phyloP scores from a whole-genome alignment of 2,329 filamentous ascomycete genomes.

The Penicillium polonicum region DNA sequence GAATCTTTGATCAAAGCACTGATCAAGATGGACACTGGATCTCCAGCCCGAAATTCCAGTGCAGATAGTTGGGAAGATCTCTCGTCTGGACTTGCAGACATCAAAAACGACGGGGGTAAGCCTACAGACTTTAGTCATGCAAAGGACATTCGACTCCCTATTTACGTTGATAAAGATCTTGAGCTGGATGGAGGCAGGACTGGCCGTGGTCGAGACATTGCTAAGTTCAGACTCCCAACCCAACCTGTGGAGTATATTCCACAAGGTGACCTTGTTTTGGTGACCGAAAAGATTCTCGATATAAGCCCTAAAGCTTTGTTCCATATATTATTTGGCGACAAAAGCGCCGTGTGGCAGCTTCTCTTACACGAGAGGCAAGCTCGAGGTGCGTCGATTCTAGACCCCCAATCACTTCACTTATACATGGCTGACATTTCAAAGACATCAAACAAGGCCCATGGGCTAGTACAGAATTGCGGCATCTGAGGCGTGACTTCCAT shows the following conservation, averaged over 20 bases:
- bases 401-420: neutral
- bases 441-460: slow-evolving; percentile 85
- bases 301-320: slow-evolving; percentile 93
- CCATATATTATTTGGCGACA: slow-evolving; percentile 94
- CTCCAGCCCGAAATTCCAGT: slow-evolving; percentile 64
- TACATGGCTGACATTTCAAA: slow-evolving; percentile 25
- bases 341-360: slow-evolving; percentile 89
- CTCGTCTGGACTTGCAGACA: slow-evolving; percentile 56
- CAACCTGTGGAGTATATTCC: slow-evolving; percentile 83
- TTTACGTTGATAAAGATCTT: slow-evolving; percentile 63
- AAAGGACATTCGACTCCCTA: slow-evolving; percentile 55
- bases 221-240: slow-evolving; percentile 77
- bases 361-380: slow-evolving; percentile 81
- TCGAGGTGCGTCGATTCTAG: slow-evolving; percentile 46
- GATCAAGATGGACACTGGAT: slow-evolving; percentile 68
- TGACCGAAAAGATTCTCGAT: slow-evolving; percentile 79
- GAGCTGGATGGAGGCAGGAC: slow-evolving; percentile 46
- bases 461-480: slow-evolving; percentile 67
- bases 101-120: slow-evolving; percentile 48
- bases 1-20: slow-evolving; percentile 70
- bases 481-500: slow-evolving; percentile 73
- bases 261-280: slow-evolving; percentile 71
- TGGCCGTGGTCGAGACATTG: slow-evolving; percentile 48
- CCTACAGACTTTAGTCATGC: slow-evolving; percentile 37
- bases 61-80: slow-evolving; percentile 91